Base-by-base conservation (phyloP, 352 stramenopile species). In the Blastocystis hominis region DNA sequence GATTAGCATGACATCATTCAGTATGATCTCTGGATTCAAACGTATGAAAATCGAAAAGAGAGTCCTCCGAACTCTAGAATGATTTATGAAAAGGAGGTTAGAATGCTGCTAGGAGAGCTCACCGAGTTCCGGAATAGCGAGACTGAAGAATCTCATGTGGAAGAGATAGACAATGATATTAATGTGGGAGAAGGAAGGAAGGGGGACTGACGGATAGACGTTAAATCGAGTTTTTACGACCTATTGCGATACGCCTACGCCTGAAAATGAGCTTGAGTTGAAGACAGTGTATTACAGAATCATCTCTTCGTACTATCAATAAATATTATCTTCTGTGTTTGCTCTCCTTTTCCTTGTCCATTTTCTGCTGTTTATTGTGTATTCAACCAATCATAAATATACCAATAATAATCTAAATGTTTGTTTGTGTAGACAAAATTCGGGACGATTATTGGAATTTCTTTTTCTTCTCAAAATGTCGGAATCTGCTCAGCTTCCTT, bases 401-500 rank as follows among this genome's bases (percentile, higher is more conserved):
- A 42, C 24, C 17, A 20, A 36, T 36, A 36, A 40, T 72, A 13
- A 2, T 47, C 38, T 84, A 53, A 68, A 68, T 84, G 50, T 69
- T 66, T 68, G 15, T 10, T 44, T 13, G 24, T 56, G 42, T 54
- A 44, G 20, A 75, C 63, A 75, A 50, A 59, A 59, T n/a, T 59
- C 13, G 50, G 1, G n/a, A 20, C 50, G 50, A 59, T n/a, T 59
- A 59, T 20, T 59, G 50, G 50, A 59, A 20, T 59, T 3, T n/a
- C n/a, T 59, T 59, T n/a, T 59, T 59, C n/a, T 56, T 56, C 46
- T 30, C 40, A 20, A 13, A n/a, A 76, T 76, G 64, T 76, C 64
- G 64, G 64, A 76, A 55, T 76, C 40, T 42, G 7, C 9, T 38
- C 72, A 84, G 30, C 30, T 84, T 84, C 72, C 72, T 54, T 84